Base-by-base conservation (phyloP, 805 yeast genomes). In the Wickerhamiella domercqiae region DNA sequence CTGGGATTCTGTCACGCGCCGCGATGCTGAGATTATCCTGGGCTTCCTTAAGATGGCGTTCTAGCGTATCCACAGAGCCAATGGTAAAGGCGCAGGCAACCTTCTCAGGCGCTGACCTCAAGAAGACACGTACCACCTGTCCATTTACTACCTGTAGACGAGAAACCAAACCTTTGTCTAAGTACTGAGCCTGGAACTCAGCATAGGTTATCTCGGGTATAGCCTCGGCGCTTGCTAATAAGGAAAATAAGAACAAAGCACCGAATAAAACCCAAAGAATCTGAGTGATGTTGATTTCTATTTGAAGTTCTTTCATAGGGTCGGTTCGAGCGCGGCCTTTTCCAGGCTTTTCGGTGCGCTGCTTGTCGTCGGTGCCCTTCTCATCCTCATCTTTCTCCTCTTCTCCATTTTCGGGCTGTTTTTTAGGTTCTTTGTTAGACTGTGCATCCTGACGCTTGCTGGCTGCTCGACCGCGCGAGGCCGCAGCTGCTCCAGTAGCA, bases 41-140 rank as follows among this genome's bases (percentile, higher is more conserved):
- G 9, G 77, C 67, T 32, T 66, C 67, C 41, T 72, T 77, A 65
- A 86, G 64, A 49, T 81, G 84, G 38, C 80, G 81, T 59, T 86
- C 96, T 51, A 86, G 81, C 17, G 72, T 65, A 46, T 80, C 86
- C 5, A 83, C 75, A 0, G 94, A 80, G 3, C 96, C 95, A 50
- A 86, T 82, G 11, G 93, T 78, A 62, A 86, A 86, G 2, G 68
- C 67, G 6, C 77, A 78, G 7, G 68, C 60, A 4, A 74, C 63
- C 19, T 19, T 28, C 20, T 41, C 43, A 44, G 62, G 68, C 19
- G 44, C 43, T 37, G 48, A 49, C 24, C 47, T 48, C 14, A 51
- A 42, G 25, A 35, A 49, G 4, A 52, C 53, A 21, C 55, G 50
- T 1, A 82, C 95, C 3, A 68, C 56, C 43, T 70, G 69, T 47